These are phyloP conservation scores for Tolypocladium inflatum DNA, from an alignment of 2,329 filamentous ascomycete genomes.

Conservation along the genomic window DNA sequence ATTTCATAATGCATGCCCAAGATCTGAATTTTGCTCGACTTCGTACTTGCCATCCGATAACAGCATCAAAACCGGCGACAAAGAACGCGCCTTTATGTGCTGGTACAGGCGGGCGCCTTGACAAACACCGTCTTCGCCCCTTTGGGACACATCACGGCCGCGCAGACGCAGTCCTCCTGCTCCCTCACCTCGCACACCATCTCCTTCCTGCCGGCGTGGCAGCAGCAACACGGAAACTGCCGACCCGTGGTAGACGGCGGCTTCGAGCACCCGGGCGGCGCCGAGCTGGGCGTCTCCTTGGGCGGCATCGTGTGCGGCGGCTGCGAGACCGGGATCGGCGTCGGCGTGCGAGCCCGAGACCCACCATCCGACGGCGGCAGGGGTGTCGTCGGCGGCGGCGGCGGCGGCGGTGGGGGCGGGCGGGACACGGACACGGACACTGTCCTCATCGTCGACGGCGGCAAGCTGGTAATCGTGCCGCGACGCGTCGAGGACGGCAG, in stretches of 20 bases:
- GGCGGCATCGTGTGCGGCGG: not conserved
- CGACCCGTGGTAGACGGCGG: not conserved
- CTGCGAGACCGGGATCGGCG: not conserved
- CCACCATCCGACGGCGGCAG: not conserved
- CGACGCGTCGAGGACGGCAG: not conserved
- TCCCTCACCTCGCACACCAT: constrained; percentile 7
- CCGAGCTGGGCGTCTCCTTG: not conserved
- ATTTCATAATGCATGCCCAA: not conserved
- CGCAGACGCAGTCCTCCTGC: constrained; percentile 8
- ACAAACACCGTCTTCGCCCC: constrained; percentile 8
- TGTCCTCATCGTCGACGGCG: not conserved
- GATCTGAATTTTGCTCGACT: not conserved
- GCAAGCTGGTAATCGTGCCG: not conserved
- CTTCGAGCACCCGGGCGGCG: not conserved
- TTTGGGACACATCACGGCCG: constrained; percentile 11
- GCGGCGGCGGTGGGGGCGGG: not conserved
- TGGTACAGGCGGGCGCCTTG: not conserved
- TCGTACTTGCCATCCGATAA: not conserved
- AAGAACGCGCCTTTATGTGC: not conserved
- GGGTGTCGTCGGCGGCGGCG: not conserved
- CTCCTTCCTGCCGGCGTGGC: constrained; percentile 5
- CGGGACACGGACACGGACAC: not conserved
- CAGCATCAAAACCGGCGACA: not conserved
- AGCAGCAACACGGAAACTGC: constrained; percentile 13
- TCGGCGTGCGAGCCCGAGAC: not conserved